Evolutionary conservation across 1,284 basidiomycete species (phyloP), one percentile per base, ranked within the genome.

Genomic region (Cutaneotrichosporon spelunceum): DNA sequence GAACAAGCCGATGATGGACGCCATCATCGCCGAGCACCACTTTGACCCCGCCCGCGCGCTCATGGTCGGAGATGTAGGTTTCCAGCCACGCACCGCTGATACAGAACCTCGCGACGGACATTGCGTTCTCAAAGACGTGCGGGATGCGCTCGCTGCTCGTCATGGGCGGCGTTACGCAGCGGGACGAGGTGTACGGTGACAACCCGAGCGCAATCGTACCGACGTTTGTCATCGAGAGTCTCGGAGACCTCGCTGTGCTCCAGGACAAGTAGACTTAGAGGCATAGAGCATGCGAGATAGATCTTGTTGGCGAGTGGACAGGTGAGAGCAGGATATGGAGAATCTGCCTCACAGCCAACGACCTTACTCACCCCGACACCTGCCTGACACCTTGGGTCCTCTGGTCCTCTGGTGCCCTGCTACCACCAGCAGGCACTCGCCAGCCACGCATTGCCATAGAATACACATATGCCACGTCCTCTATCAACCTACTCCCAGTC

Each of bases 21-120:
- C 91, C 74, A 94, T 99, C 77, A 87, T 88, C 68, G 90, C 92
- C n/a, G 93, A 93, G 92, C 87, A 94, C 70, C 76, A 89, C 52
- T 93, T 91, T 74, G 89, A 98, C 77, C 89, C 89, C 39, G 80
- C 83, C 60, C 83, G 87, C 53, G 93, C 94, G 1, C 85, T 99
- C 72, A 96, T 99, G 90, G 84, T 98, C 47, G 95, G 39, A 16
- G 39, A 42, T 33, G 44, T 47, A 24, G 8, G 44, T 47, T n/a
- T n/a, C n/a, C n/a, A n/a, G n/a, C n/a, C n/a, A n/a, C n/a, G n/a
- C n/a, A n/a, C n/a, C n/a, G n/a, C 24, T n/a, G 16, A 21, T 47
- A 23, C 5, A 99, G 79, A 86, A 96, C 62, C 83, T 99, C 64
- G 88, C 91, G 71, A 99, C 96, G 1, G 96, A 99, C 78, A 78